Base-by-base conservation (phyloP, 2,329 filamentous ascomycete genomes). In the Cladophialophora bantiana region DNA sequence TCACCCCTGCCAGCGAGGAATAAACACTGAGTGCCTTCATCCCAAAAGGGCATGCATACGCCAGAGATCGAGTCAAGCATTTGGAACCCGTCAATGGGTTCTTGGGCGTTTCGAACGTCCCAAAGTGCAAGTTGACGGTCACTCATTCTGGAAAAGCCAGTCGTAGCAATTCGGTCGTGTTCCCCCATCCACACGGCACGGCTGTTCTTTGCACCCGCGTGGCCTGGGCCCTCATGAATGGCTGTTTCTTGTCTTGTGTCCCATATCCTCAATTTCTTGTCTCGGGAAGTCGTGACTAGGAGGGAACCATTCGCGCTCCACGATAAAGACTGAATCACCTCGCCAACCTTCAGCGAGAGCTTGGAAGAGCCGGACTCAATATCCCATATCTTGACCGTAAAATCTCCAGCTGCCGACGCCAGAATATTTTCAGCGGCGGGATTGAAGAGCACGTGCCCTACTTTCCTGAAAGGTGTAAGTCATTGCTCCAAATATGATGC, bases 41-140 rank as follows among this genome's bases (percentile, higher is more conserved):
- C 95, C 95, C 95, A 99, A 87, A 99, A 98, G 36, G 95, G 95
- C 92, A 99, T 97, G 85, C 93, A 96, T 67, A 99, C 94, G 78
- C 95, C 95, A 54, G 94, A 97, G 75, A 97, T 97, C 55, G 93
- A 96, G 81, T 99, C 95, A 57, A 99, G 86, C 73, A 91, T 91
- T 74, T 88, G 89, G 82, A 97, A 97, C 15, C 93, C 94, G 59
- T 92, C 93, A 74, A 98, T 90, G 57, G 95, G 95, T 74, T 96
- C 90, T 40, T 79, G 81, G 18, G 89, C 87, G 71, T 88, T 90
- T 73, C 94, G 91, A 56, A 93, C 89, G 83, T 99, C 95, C 95
- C 95, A 99, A 42, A 99, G 85, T 61, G 92, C 95, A 73, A 99
- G 86, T 79, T 99, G 95, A 62, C 95, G 89, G 82, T 99, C 95